Conservation (phyloP, 1,284 basidiomycete genomes). For the Phlebopus sp. region DNA sequence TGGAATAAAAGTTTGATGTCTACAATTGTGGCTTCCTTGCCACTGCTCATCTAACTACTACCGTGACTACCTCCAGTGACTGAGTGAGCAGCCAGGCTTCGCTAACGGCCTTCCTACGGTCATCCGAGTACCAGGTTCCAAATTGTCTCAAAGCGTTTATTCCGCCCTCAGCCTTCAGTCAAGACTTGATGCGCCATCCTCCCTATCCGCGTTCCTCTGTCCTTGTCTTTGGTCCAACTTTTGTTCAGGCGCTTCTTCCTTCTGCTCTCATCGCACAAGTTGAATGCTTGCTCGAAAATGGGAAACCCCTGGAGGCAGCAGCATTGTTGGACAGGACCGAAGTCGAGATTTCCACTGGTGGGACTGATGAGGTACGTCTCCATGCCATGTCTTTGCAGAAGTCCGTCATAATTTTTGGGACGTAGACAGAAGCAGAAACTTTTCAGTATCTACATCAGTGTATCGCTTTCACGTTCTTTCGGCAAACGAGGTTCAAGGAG, state of each 20-base stretch:
- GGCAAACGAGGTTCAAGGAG: slow-evolving; percentile 72
- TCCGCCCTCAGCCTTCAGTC: too few species aligned
- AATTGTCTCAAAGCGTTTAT: too few species aligned
- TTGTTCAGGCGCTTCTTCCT: slow-evolving; percentile 66
- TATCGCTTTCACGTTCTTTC: slow-evolving; percentile 70
- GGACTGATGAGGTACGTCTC: slow-evolving; percentile 14
- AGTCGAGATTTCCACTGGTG: slow-evolving; percentile 10
- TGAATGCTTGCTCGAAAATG: slow-evolving; percentile 65
- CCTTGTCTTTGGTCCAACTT: slow-evolving; percentile 61
- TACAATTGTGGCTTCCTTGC: too few species aligned
- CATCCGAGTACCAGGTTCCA: too few species aligned
- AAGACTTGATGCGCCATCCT: slow-evolving; percentile 20
- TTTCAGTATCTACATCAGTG: slow-evolving; percentile 74
- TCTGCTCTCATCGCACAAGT: slow-evolving; percentile 72
- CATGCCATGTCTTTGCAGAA: neutral
- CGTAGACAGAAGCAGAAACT: slow-evolving; percentile 50
- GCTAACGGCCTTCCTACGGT: too few species aligned
- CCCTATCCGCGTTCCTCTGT: slow-evolving; percentile 61
- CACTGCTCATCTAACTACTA: too few species aligned
- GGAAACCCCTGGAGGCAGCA: slow-evolving; percentile 62
- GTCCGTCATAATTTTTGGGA: slow-evolving; percentile 4
- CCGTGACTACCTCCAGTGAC: too few species aligned
- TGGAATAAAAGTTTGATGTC: too few species aligned
- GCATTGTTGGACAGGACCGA: slow-evolving; percentile 49
- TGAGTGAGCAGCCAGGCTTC: too few species aligned